Evolutionary conservation across 2,329 filamentous ascomycete genomes (phyloP).

Genomic region (Stemphylium lycopersici): DNA sequence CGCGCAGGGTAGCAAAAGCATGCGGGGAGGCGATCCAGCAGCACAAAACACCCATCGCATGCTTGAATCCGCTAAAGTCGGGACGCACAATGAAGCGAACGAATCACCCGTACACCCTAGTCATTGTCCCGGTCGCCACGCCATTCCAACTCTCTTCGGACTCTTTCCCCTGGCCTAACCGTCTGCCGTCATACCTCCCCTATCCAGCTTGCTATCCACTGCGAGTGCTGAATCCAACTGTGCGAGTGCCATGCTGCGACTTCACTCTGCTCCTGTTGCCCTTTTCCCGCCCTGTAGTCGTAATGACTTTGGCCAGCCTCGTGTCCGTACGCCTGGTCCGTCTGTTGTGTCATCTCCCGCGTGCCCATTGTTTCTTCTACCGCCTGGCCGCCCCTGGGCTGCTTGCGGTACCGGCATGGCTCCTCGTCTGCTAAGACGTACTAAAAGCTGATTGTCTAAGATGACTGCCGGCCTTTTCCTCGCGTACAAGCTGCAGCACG

Average conservation of each 20-base stretch:
- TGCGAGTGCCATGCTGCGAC: conserved; percentile 1
- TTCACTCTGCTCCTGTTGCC: neutral
- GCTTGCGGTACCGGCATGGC: conserved; percentile 1
- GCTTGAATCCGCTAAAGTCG: conserved; percentile 30
- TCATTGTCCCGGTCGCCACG: conserved; percentile 14
- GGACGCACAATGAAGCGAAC: conserved; percentile 24
- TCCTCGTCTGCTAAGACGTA: conserved; percentile 5
- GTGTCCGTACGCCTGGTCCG: conserved; percentile 17
- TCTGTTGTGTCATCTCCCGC: conserved; percentile 17
- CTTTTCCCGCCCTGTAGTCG: neutral
- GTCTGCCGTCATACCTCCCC: conserved; percentile 24
- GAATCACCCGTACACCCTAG: conserved; percentile 20
- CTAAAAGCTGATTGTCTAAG: too few relatives aligned
- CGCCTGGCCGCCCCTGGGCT: neutral
- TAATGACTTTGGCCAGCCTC: neutral
- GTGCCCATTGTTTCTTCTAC: conserved; percentile 8
- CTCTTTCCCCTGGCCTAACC: conserved; percentile 27
- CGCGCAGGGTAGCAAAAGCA: neutral
- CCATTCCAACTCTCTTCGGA: neutral
- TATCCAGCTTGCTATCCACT: conserved; percentile 9
- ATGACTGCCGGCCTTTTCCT: too few relatives aligned
- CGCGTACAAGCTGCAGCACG: too few relatives aligned
- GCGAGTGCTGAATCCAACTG: neutral
- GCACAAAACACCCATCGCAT: conserved; percentile 23
- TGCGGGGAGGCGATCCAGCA: conserved; percentile 20